Evolutionary conservation across 1,139 yeast genomes (phyloP).

Genomic region (Blastobotrys raffinosifermentans): DNA sequence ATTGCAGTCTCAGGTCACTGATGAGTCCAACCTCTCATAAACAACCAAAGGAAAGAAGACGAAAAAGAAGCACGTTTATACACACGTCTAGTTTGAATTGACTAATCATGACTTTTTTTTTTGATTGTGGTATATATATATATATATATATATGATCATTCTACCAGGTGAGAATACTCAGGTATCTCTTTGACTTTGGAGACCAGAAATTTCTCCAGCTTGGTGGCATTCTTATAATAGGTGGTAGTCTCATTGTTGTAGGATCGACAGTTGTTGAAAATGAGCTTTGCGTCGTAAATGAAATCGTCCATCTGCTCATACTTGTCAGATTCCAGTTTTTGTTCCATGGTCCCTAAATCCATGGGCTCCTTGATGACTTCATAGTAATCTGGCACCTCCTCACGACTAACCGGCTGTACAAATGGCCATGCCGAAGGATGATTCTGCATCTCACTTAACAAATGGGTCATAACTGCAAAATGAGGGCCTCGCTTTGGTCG

Average conservation of each 20-base stretch:
- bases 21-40: slow-evolving; percentile 31
- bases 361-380: slow-evolving; percentile 98
- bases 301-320: slow-evolving; percentile 89
- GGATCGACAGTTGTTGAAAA: slow-evolving; percentile 71
- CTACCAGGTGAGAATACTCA: slow-evolving; percentile 55
- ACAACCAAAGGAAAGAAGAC: slow-evolving; percentile 6
- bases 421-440: slow-evolving; percentile 99
- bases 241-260: slow-evolving; percentile 30
- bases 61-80: not conserved
- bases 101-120: not conserved
- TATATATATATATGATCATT: slow-evolving; percentile 22
- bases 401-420: slow-evolving; percentile 83
- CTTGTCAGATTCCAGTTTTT: slow-evolving; percentile 83
- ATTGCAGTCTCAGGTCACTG: slow-evolving; percentile 65
- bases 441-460: slow-evolving; percentile 80
- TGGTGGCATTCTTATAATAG: slow-evolving; percentile 59
- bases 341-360: slow-evolving; percentile 96
- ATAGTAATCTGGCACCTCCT: slow-evolving; percentile 94
- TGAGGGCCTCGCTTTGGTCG: slow-evolving; percentile 94
- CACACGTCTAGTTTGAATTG: not conserved
- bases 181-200: slow-evolving; percentile 77
- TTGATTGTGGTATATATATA: slow-evolving; percentile 8
- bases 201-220: slow-evolving; percentile 82
- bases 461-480: slow-evolving; percentile 85
- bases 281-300: slow-evolving; percentile 76